A percentile compares a stretch with the other conserved stretches of the same genome.
phyloP scores from a whole-genome alignment of 345 rosid species.

The Angophora floribunda region DNA sequence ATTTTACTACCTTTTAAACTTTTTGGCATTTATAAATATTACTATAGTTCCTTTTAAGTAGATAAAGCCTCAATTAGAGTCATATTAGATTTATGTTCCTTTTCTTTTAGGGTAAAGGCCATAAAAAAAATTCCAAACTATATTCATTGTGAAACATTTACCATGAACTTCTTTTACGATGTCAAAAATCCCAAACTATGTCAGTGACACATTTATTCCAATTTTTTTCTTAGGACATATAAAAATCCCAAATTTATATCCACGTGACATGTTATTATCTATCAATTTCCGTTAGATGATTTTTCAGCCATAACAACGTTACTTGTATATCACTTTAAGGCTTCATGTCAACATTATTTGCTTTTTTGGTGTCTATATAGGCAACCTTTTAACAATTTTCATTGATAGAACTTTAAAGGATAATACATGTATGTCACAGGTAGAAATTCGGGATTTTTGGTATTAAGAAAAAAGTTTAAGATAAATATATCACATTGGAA shows the following conservation, averaged over 20 bases:
- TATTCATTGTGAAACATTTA: not conserved
- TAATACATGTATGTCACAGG: no score
- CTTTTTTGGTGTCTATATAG: not conserved
- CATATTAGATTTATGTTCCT: not conserved
- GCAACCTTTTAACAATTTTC: not conserved
- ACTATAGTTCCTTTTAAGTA: not conserved
- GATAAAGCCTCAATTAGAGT: not conserved
- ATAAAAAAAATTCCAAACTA: not conserved
- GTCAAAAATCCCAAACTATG: no score
- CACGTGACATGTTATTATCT: no score
- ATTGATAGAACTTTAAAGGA: not conserved
- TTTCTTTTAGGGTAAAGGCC: not conserved
- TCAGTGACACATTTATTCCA: not conserved
- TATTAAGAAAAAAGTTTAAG: no score
- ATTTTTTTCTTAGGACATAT: not conserved
- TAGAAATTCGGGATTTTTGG: not conserved
- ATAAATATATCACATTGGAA: not conserved
- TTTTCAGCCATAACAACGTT: not conserved
- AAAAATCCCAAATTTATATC: no score
- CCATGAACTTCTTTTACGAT: fast-evolving
- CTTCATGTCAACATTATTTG: not conserved
- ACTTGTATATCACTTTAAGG: not conserved
- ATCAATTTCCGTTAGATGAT: not conserved
- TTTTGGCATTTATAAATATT: not conserved
- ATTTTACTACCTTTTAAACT: not conserved